A percentile compares a stretch with the other conserved stretches of the same genome.
Conservation (phyloP, 2,329 filamentous ascomycete genomes). For the Didymella sp. region DNA sequence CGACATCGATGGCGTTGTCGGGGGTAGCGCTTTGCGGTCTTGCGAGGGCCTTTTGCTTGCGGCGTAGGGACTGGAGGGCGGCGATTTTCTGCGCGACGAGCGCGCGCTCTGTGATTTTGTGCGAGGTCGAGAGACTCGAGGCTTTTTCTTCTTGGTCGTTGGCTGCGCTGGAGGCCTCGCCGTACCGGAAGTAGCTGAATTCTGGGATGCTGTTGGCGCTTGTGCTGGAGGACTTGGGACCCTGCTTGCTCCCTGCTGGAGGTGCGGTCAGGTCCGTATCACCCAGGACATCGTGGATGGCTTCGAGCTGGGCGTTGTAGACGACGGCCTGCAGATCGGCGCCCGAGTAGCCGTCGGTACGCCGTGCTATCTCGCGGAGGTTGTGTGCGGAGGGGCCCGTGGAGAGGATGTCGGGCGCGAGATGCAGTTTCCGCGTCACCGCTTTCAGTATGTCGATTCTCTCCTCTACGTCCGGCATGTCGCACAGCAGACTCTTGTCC, state of each 20-base stretch:
- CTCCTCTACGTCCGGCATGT: constrained; percentile 81
- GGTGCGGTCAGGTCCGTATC: constrained; percentile 55
- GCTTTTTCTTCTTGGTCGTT: constrained; percentile 2
- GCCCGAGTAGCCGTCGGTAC: constrained; percentile 89
- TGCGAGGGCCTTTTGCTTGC: constrained; percentile 63
- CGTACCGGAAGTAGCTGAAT: constrained; percentile 78
- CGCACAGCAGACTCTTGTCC: constrained; percentile 92
- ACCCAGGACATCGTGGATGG: constrained; percentile 89
- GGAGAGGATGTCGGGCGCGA: constrained; percentile 70
- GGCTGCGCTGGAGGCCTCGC: constrained; percentile 53
- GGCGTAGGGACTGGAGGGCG: constrained; percentile 75
- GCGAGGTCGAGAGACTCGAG: constrained; percentile 57
- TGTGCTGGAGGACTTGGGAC: constrained; percentile 23
- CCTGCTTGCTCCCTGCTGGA: constrained; percentile 25
- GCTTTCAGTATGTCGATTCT: constrained; percentile 87
- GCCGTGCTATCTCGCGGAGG: constrained; percentile 75
- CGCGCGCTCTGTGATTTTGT: constrained; percentile 75
- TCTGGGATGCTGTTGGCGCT: constrained; percentile 36
- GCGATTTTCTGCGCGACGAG: constrained; percentile 82
- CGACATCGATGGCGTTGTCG: constrained; percentile 17
- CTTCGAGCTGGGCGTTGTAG: constrained; percentile 95
- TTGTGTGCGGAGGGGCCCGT: constrained; percentile 40
- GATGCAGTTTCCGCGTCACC: constrained; percentile 79
- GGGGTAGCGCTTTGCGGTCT: constrained; percentile 22
- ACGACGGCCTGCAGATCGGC: constrained; percentile 94